Base-by-base conservation (phyloP, 148 eudicot species). In the Limonium bicolor region DNA sequence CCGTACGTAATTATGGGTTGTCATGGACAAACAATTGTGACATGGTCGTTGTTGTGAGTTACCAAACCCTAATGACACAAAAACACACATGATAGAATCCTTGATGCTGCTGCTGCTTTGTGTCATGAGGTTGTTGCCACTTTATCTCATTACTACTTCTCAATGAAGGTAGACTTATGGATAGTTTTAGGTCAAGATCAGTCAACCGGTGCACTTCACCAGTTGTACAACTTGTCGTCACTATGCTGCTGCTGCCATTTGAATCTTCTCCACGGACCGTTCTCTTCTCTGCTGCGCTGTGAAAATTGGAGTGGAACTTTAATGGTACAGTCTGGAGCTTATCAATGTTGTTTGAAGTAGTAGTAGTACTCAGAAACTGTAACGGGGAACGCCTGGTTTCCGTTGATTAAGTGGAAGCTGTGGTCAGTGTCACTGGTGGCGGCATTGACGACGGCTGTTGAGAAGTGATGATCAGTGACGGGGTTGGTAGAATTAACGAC, bases 321-420 rank as follows among this genome's bases (percentile, higher is more conserved):
- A n/a, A 9, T 48, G 5, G 17, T 19, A 15, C 11, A 10, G 5
- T 6, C 14, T 5, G 5, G 11, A 15, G 11, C 14, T 2, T 32
- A 32, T 32, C 5, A 10, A 32, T 5, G 13, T 12, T 32, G 2
- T 2, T 12, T 2, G 11, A 2, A 15, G 3, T 32, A 15, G 2
- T 2, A 12, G 5, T 34, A 3, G 11, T 34, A 2, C 24, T 10
- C 21, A 18, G 22, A 25, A 58, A 63, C 24, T 58, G 61, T 41
- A 68, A 31, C 3, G 59, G 46, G 28, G 73, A 54, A 61, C 68
- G n/a, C n/a, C n/a, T n/a, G n/a, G n/a, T 44, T 62, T 55, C 26
- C 17, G 56, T 57, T 61, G 41, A 62, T 42, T 32, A 53, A 34
- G 37, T 58, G 68, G 24, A 68, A 68, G 8, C 44, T 23, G 10